Evolutionary conservation across 179 eudicot species (phyloP).

Genomic region (Camellia oleifera): DNA sequence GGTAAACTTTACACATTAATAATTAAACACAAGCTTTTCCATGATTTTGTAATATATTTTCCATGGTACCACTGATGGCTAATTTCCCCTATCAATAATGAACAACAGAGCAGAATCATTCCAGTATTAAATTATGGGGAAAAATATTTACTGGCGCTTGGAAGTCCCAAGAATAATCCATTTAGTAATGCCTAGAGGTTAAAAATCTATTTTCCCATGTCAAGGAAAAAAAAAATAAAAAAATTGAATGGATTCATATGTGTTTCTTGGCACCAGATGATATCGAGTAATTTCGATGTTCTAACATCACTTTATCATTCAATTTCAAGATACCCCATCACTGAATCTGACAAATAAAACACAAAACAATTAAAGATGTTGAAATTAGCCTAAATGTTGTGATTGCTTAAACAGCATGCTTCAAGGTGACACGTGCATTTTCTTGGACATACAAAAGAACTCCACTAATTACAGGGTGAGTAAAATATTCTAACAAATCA

Average conservation of each 20-base stretch:
- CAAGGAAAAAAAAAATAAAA: no score
- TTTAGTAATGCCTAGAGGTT: background rate
- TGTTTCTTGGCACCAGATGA: background rate
- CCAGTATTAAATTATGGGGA: background rate
- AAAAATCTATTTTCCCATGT: background rate
- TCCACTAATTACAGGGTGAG: background rate
- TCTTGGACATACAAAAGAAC: background rate
- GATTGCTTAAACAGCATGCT: conserved; percentile 1
- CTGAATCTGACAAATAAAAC: background rate
- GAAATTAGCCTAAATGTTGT: background rate
- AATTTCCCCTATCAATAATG: background rate
- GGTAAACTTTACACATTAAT: no score
- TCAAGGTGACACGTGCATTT: background rate
- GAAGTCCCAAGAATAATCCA: background rate
- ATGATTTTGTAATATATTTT: no score
- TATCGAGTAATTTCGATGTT: background rate
- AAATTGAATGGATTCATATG: background rate
- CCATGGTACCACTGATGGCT: no score
- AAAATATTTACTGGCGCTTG: background rate
- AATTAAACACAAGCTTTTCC: no score
- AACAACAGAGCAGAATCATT: background rate
- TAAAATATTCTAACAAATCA: background rate
- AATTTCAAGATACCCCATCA: background rate
- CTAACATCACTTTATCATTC: background rate
- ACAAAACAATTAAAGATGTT: background rate